Percentiles rank a stretch among this genome's conserved stretches.
Evolutionary conservation across 805 yeast species (phyloP).

Genomic region (Candida fluviatilis): DNA sequence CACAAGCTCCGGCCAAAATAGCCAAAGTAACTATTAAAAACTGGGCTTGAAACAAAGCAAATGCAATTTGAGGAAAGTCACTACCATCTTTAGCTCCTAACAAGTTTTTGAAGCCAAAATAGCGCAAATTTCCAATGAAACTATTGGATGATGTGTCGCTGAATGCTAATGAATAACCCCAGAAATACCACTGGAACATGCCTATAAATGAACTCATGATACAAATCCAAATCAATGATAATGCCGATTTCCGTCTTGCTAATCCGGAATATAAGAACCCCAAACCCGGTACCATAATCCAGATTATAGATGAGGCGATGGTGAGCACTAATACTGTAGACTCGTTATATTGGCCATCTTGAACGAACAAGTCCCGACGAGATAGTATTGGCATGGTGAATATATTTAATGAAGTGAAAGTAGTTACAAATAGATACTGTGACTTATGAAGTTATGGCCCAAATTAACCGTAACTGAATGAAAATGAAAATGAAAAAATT

Average conservation of each 20-base stretch:
- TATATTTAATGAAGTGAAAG: no score
- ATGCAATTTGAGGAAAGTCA: conserved; percentile 77
- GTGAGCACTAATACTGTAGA: conserved; percentile 40
- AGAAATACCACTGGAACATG: conserved; percentile 90
- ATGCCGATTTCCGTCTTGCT: conserved; percentile 85
- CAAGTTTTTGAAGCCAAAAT: conserved; percentile 78
- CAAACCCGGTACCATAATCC: conserved; percentile 92
- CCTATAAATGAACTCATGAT: conserved; percentile 70
- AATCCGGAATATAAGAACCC: conserved; percentile 90
- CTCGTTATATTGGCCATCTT: conserved; percentile 29
- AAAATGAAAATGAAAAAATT: no score
- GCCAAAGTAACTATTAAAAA: conserved; percentile 89
- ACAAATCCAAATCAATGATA: conserved; percentile 80
- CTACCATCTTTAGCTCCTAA: conserved; percentile 41
- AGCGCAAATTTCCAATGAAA: conserved; percentile 81
- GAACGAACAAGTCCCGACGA: conserved; percentile 30
- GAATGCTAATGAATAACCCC: conserved; percentile 96
- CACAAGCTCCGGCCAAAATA: conserved; percentile 82
- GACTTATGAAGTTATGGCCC: no score
- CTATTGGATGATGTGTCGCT: conserved; percentile 73
- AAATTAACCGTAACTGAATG: no score
- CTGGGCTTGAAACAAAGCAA: conserved; percentile 85
- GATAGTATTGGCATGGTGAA: conserved; percentile 14
- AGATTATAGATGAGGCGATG: conserved; percentile 64
- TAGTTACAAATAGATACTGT: no score